These are phyloP conservation scores for Xylaria bambusicola DNA, from an alignment of 495 filamentous ascomycete genomes.

Conservation along the genomic window DNA sequence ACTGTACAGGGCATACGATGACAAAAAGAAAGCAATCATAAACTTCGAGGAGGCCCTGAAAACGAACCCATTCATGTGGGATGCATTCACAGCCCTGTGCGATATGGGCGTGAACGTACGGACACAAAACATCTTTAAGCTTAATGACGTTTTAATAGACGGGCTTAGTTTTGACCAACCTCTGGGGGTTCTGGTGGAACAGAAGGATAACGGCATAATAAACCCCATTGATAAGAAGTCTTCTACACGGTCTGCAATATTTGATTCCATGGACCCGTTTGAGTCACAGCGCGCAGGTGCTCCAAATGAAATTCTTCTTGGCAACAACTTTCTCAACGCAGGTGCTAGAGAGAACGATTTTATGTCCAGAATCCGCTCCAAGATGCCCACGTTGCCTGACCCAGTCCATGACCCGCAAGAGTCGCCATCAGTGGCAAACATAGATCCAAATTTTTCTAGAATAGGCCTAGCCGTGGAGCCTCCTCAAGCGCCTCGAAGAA, in stretches of 20 bases:
- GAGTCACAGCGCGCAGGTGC: constrained; percentile 38
- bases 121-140: constrained; percentile 81
- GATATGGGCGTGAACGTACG: constrained; percentile 71
- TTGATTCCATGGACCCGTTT: constrained; percentile 47
- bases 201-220: constrained; percentile 28
- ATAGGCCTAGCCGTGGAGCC: constrained; percentile 50
- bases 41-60: constrained; percentile 87
- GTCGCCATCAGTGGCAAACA: constrained; percentile 39
- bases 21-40: constrained; percentile 76
- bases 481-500: constrained; percentile 69
- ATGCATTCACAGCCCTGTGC: constrained; percentile 81
- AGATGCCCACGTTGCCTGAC: constrained; percentile 28
- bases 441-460: constrained; percentile 41
- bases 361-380: constrained; percentile 44
- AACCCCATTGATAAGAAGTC: constrained; percentile 42
- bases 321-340: constrained; percentile 34
- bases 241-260: constrained; percentile 33
- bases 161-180: constrained; percentile 35
- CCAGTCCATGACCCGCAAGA: constrained; percentile 38
- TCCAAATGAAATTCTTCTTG: constrained; percentile 38
- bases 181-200: constrained; percentile 27
- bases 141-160: constrained; percentile 53
- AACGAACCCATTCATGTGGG: constrained; percentile 96
- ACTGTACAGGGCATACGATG: constrained; percentile 77
- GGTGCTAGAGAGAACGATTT: constrained; percentile 44